Evolutionary conservation across 768 basidiomycete genomes (phyloP).

Genomic region (Favolaschia claudopus): DNA sequence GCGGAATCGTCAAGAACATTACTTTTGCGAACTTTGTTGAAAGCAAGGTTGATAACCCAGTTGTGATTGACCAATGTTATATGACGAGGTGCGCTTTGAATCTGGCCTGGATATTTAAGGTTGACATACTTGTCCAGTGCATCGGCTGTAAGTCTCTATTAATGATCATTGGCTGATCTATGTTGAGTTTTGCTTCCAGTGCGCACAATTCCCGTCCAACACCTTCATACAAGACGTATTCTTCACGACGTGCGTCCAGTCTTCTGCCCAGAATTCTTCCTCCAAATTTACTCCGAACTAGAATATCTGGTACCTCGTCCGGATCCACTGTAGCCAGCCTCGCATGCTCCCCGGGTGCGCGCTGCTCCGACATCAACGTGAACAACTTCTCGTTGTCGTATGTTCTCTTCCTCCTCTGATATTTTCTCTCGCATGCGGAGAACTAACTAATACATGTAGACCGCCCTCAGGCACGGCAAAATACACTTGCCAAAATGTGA

Average conservation of each 20-base stretch:
- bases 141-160: slow-evolving; percentile 28
- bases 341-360: slow-evolving; percentile 61
- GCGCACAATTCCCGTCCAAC: slow-evolving; percentile 63
- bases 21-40: slow-evolving; percentile 61
- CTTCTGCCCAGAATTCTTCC: background rate
- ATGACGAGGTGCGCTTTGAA: slow-evolving; percentile 11
- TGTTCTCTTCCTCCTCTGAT: slow-evolving; percentile 24
- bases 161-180: too few species aligned
- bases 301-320: slow-evolving; percentile 65
- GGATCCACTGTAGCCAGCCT: slow-evolving; percentile 60
- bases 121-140: slow-evolving; percentile 53
- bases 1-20: slow-evolving; percentile 64
- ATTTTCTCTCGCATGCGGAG: background rate
- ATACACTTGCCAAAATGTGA: slow-evolving; percentile 64
- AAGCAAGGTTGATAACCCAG: slow-evolving; percentile 63
- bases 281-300: slow-evolving; percentile 28
- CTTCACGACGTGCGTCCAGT: slow-evolving; percentile 53
- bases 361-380: slow-evolving; percentile 58
- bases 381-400: slow-evolving; percentile 55
- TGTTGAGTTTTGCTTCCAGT: slow-evolving; percentile 32
- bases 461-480: slow-evolving; percentile 50
- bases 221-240: slow-evolving; percentile 63
- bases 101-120: background rate
- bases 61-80: slow-evolving; percentile 58
- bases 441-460: slow-evolving; percentile 31